Conservation (phyloP, 139 green algal species). For the Pseudopediastrum boryanum region DNA sequence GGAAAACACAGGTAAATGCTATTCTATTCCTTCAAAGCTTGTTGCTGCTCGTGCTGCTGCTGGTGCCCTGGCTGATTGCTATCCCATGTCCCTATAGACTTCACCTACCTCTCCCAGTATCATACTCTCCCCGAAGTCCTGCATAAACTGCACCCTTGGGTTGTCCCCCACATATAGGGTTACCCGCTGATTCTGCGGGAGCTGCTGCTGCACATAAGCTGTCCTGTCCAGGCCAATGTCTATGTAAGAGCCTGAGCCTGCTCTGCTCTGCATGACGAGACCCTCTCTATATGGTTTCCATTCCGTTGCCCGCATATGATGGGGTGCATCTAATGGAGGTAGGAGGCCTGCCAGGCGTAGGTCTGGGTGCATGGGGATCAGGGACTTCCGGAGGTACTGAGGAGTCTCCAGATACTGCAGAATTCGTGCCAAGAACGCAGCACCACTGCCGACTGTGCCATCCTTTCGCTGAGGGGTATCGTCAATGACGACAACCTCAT, state of each 20-base stretch:
- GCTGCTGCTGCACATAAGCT: conserved; percentile 48
- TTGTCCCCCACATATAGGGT: conserved; percentile 67
- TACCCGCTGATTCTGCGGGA: conserved; percentile 48
- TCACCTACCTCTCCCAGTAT: conserved; percentile 51
- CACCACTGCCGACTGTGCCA: conserved; percentile 47
- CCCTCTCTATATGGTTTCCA: conserved; percentile 89
- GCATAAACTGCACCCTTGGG: conserved; percentile 36
- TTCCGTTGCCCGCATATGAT: conserved; percentile 83
- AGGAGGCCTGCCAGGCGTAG: conserved; percentile 55
- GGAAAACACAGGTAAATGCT: too few species aligned
- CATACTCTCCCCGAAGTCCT: conserved; percentile 56
- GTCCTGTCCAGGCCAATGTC: conserved; percentile 81
- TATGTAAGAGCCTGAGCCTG: conserved; percentile 54
- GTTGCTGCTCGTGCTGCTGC: too few species aligned
- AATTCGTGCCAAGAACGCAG: conserved; percentile 77
- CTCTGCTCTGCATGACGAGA: conserved; percentile 57
- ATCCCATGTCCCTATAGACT: too few species aligned
- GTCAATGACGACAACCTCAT: conserved; percentile 86
- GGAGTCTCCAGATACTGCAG: conserved; percentile 90
- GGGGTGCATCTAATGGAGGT: conserved; percentile 84
- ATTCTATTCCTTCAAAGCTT: too few species aligned
- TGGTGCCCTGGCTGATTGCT: too few species aligned
- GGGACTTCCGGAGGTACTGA: conserved; percentile 80
- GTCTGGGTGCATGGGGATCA: conserved; percentile 41
- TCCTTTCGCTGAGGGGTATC: conserved; percentile 44